Percentiles rank a stretch among this genome's conserved stretches.
phyloP scores from a whole-genome alignment of 495 filamentous ascomycete species.

The Penicillium samsonianum region DNA sequence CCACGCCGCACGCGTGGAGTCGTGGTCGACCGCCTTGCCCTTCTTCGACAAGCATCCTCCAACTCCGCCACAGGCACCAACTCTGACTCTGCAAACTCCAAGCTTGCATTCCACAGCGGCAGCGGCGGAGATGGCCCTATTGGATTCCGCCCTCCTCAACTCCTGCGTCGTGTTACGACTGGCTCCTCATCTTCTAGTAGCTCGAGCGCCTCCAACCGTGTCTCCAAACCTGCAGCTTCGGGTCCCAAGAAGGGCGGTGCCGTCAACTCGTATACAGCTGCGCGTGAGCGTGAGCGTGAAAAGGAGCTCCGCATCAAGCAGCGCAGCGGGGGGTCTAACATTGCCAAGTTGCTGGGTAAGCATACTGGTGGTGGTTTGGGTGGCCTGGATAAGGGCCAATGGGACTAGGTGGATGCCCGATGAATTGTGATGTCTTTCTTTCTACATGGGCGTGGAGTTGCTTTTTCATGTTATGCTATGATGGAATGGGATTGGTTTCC shows the following conservation, averaged over 20 bases:
- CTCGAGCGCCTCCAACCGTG: slow-evolving; percentile 39
- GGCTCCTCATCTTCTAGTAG: slow-evolving; percentile 49
- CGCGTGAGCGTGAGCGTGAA: slow-evolving; percentile 69
- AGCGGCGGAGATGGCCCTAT: slow-evolving; percentile 36
- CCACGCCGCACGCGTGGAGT: slow-evolving; percentile 53
- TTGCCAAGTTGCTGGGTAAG: slow-evolving; percentile 41
- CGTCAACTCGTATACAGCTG: slow-evolving; percentile 81
- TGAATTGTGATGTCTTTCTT: not conserved
- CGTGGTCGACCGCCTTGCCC: slow-evolving; percentile 79
- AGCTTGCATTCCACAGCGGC: slow-evolving; percentile 64
- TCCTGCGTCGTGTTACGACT: slow-evolving; percentile 78
- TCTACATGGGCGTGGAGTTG: not conserved
- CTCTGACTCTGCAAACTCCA: slow-evolving; percentile 41
- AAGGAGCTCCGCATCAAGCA: slow-evolving; percentile 53
- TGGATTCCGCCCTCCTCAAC: slow-evolving; percentile 70
- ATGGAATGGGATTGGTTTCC: not conserved
- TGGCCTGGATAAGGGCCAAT: slow-evolving; percentile 37
- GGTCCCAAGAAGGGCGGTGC: slow-evolving; percentile 69
- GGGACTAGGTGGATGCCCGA: slow-evolving; percentile 32
- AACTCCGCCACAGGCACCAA: slow-evolving; percentile 49
- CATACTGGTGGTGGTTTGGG: slow-evolving; percentile 38
- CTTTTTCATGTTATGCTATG: not conserved
- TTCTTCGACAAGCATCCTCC: slow-evolving; percentile 67
- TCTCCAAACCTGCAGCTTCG: slow-evolving; percentile 43
- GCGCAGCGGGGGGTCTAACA: slow-evolving; percentile 41